These are phyloP conservation scores for Didymosphaeria variabile DNA, from an alignment of 2,329 filamentous ascomycete genomes.

Conservation along the genomic window DNA sequence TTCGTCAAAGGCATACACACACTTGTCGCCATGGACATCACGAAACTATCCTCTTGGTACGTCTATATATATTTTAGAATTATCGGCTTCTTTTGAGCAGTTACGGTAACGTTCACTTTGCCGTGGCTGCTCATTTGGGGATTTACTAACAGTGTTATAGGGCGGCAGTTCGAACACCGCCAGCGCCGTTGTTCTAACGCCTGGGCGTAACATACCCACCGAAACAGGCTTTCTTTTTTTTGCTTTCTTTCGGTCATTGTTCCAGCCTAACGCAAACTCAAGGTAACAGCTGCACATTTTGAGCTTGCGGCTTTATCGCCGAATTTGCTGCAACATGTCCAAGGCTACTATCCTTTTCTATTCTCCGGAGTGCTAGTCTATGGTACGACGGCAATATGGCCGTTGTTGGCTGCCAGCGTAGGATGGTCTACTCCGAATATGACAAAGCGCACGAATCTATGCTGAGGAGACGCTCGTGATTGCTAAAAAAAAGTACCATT, in stretches of 20 bases:
- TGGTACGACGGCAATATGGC: too few relatives aligned
- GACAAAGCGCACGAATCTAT: too few relatives aligned
- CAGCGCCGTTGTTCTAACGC: background rate
- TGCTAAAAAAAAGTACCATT: too few relatives aligned
- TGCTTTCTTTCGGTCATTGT: background rate
- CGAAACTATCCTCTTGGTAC: background rate
- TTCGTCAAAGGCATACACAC: background rate
- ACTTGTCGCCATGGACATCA: background rate
- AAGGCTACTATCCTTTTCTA: too few relatives aligned
- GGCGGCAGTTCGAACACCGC: conserved; percentile 4
- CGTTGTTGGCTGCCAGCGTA: too few relatives aligned
- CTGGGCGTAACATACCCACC: conserved; percentile 13
- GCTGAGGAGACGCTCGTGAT: too few relatives aligned
- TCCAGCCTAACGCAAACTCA: background rate
- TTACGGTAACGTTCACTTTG: conserved; percentile 2
- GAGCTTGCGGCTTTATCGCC: too few relatives aligned
- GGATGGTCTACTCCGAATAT: too few relatives aligned
- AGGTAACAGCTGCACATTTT: background rate
- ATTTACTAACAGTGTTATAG: background rate
- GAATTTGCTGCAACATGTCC: too few relatives aligned
- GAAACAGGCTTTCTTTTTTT: conserved; percentile 10
- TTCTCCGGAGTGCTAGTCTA: too few relatives aligned
- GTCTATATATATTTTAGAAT: conserved; percentile 5
- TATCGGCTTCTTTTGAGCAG: background rate
- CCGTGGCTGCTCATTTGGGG: background rate